Base-by-base conservation (phyloP, 1,284 basidiomycete species). In the Sanguinoderma infundibulare region DNA sequence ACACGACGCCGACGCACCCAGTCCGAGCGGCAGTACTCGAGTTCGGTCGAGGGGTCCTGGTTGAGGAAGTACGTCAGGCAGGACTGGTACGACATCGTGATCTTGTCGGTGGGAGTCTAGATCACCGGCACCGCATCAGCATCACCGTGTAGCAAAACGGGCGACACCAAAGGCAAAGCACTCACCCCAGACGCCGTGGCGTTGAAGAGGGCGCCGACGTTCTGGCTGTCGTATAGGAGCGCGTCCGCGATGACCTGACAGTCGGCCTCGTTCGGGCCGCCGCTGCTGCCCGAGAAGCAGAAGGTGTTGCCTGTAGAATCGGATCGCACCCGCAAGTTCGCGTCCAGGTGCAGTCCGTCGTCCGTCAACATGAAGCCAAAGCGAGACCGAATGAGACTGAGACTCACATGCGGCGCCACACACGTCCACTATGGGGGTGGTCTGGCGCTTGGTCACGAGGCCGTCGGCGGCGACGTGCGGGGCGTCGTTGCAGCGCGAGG, bases 191-290 rank as follows among this genome's bases (percentile, higher is more conserved):
- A 39, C 15, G 65, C 60, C 7, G 62, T 62, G 51, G 60, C 47
- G 65, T 64, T 68, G 59, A 67, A 64, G 22, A 66, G 55, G n/a
- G 54, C 52, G 76, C 81, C 80, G 34, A 73, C 72, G 64, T 83
- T 81, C 70, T 83, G 74, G 55, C 75, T 77, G 57, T 81, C 78
- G 65, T 75, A 84, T 8, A 75, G 73, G 56, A 83, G 64, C 2
- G 82, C 81, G 62, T 82, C 79, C 2, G 81, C 77, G 55, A 84
- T 83, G 60, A 83, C 72, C 67, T 75, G 69, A 64, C 81, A 83
- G 47, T 83, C 80, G 59, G 78, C 78, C 5, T 78, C 76, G 68
- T 79, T 72, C 8, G 81, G 82, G 44, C 80, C 81, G 65, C 79
- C 79, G 5, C 79, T 79, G 26, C 78, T 59, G 2, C 79, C 79